These are phyloP conservation scores for Brassica incana DNA, from an alignment of 345 rosid species.

Conservation along the genomic window DNA sequence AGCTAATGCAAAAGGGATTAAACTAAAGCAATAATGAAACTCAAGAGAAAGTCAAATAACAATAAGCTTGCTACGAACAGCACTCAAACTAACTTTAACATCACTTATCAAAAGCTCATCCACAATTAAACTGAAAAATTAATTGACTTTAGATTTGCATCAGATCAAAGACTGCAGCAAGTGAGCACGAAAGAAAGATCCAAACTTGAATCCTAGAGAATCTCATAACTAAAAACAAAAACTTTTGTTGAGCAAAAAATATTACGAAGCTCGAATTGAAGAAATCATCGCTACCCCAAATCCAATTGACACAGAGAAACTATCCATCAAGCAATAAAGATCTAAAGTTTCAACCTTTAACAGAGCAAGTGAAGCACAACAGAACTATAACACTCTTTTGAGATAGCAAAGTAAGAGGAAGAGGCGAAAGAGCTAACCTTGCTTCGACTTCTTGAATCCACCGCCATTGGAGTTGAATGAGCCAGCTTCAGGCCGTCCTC, in stretches of 20 bases:
- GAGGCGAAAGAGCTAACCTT: constrained; percentile 43
- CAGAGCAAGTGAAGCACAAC: constrained; percentile 1
- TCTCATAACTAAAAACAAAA: neutral
- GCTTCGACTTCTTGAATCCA: constrained; percentile 65
- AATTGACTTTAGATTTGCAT: constrained; percentile 7
- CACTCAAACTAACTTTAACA: neutral
- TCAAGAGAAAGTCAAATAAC: neutral
- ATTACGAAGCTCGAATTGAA: neutral
- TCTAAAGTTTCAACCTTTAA: constrained; percentile 6
- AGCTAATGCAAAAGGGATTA: neutral
- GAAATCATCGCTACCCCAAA: neutral
- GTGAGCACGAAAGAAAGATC: neutral
- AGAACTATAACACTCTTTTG: neutral
- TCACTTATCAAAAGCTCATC: neutral
- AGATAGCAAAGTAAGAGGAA: constrained; percentile 25
- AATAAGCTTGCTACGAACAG: neutral
- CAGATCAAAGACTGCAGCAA: neutral
- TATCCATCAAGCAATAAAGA: constrained; percentile 9
- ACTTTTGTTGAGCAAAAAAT: neutral
- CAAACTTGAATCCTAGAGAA: neutral
- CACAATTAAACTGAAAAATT: constrained; percentile 4
- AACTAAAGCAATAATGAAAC: constrained; percentile 3
- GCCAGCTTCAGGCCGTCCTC: constrained; percentile 63
- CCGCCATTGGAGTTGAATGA: constrained; percentile 60
- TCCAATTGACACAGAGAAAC: neutral